Evolutionary conservation across 257 asterid species (phyloP).

Genomic region (Mentha longifolia): DNA sequence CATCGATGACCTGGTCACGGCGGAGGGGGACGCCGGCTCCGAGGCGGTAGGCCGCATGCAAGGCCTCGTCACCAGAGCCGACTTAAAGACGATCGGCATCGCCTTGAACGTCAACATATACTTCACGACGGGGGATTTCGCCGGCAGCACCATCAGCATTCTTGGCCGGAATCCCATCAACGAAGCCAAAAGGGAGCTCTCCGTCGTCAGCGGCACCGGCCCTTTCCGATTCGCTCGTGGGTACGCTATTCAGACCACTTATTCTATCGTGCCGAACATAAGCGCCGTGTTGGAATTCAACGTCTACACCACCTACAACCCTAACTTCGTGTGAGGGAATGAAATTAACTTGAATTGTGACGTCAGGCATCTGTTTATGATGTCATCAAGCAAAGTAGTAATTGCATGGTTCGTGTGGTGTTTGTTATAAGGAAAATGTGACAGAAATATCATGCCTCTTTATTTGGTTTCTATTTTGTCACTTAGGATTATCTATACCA

Average conservation of each 20-base stretch:
- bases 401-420: no score
- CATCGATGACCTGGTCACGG: conserved; percentile 44
- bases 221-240: conserved; percentile 26
- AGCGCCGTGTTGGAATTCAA: conserved; percentile 37
- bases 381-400: no score
- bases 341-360: no score
- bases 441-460: no score
- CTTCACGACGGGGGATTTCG: conserved; percentile 36
- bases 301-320: conserved; percentile 26
- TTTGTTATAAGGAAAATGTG: no score
- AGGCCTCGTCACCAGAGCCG: conserved; percentile 23
- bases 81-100: conserved; percentile 23
- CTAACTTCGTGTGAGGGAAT: no score
- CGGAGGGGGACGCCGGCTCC: conserved; percentile 32
- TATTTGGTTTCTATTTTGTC: no score
- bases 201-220: conserved; percentile 41
- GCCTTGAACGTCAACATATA: conserved; percentile 39
- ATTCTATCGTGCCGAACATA: conserved; percentile 14
- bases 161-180: conserved; percentile 37
- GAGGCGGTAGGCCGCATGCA: conserved; percentile 2
- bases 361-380: no score
- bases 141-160: conserved; percentile 43
- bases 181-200: conserved; percentile 26
- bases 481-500: no score
- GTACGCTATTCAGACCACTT: conserved; percentile 36